phyloP scores from a whole-genome alignment of 1,139 yeast genomes.

The Candida sanyaensis region DNA sequence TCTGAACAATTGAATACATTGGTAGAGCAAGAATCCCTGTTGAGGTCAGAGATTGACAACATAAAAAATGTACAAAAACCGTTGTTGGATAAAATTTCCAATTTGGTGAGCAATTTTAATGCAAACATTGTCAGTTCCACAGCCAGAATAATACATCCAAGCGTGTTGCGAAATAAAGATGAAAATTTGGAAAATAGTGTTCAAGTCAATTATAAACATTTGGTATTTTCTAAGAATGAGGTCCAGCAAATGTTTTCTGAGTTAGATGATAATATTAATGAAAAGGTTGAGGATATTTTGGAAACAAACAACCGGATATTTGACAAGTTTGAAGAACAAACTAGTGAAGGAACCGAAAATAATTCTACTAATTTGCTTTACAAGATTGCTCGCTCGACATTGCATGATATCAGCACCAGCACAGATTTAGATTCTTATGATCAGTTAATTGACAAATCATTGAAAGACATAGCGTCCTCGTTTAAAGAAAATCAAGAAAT shows the following conservation, averaged over 20 bases:
- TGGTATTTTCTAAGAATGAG: slow-evolving; percentile 23
- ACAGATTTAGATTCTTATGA: slow-evolving; percentile 35
- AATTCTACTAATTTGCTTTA: slow-evolving; percentile 9
- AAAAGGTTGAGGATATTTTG: slow-evolving; percentile 19
- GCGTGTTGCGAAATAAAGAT: slow-evolving; percentile 5
- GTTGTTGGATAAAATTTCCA: slow-evolving; percentile 34
- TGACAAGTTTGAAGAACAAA: slow-evolving; percentile 21
- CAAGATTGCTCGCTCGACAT: slow-evolving; percentile 15
- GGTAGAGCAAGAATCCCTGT: slow-evolving; percentile 16
- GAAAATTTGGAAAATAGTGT: slow-evolving; percentile 12
- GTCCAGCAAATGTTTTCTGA: slow-evolving; percentile 23
- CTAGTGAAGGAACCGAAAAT: slow-evolving; percentile 9
- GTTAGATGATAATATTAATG: slow-evolving; percentile 21
- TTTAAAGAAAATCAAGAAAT: slow-evolving; percentile 32
- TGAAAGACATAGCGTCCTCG: slow-evolving; percentile 27
- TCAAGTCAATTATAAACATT: slow-evolving; percentile 19
- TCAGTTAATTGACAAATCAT: slow-evolving; percentile 26
- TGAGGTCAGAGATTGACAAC: slow-evolving; percentile 26
- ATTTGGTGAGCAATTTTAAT: slow-evolving; percentile 27
- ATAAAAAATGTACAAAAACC: slow-evolving; percentile 38
- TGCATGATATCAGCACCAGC: slow-evolving; percentile 17
- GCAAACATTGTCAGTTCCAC: slow-evolving; percentile 15
- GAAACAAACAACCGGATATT: slow-evolving; percentile 22
- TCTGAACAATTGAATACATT: slow-evolving; percentile 22
- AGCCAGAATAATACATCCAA: slow-evolving; percentile 9